phyloP scores from a whole-genome alignment of 1,139 yeast genomes.

The Taiozyma sp. region DNA sequence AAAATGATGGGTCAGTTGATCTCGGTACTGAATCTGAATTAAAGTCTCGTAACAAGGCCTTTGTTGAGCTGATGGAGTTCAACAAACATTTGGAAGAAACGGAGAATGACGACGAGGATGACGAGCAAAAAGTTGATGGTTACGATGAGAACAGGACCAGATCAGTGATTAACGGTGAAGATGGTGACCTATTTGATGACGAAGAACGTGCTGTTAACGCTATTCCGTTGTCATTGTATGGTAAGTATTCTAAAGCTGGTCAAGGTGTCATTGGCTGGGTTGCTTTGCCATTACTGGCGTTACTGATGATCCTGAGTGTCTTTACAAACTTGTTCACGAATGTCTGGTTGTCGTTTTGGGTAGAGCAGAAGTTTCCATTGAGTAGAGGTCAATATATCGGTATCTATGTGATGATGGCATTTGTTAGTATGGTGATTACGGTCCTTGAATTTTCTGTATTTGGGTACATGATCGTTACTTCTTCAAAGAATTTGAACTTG shows the following conservation, averaged over 20 bases:
- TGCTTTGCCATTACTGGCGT: conserved; percentile 34
- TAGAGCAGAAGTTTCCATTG: conserved; percentile 45
- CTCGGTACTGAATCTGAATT: conserved; percentile 50
- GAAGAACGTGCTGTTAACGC: conserved; percentile 33
- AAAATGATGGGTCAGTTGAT: conserved; percentile 53
- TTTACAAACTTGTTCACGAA: conserved; percentile 61
- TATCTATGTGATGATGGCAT: conserved; percentile 39
- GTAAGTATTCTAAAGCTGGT: conserved; percentile 42
- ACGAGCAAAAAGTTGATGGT: conserved; percentile 27
- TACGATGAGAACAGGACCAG: conserved; percentile 29
- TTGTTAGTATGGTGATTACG: conserved; percentile 38
- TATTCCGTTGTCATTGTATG: conserved; percentile 43
- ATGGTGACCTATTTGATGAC: conserved; percentile 35
- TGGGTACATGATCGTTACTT: conserved; percentile 45
- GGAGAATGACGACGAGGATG: conserved; percentile 7
- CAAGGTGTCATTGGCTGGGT: conserved; percentile 40
- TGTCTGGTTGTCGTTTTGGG: conserved; percentile 86
- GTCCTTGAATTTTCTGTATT: conserved; percentile 19
- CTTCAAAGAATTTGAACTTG: conserved; percentile 36
- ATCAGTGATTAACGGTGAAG: conserved; percentile 32
- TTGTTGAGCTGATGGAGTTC: conserved; percentile 7
- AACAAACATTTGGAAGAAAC: conserved; percentile 1
- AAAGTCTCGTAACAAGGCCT: conserved; percentile 29
- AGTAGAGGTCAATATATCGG: conserved; percentile 61
- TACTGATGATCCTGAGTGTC: conserved; percentile 35